Evolutionary conservation across 2,329 filamentous ascomycete species (phyloP).

Genomic region (Aspergillus ochraceus): DNA sequence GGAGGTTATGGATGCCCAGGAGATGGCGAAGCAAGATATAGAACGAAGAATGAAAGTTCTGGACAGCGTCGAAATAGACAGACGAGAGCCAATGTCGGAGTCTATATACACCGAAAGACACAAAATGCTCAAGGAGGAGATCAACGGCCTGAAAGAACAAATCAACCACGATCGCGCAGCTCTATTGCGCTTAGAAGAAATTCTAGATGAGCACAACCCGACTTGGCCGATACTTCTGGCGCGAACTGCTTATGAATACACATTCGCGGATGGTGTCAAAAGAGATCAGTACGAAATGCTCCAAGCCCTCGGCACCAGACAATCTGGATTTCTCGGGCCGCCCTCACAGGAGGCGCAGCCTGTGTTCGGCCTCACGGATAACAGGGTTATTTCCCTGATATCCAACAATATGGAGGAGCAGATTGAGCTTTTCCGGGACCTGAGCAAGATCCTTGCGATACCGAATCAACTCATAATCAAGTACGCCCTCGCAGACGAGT

Average conservation of each 20-base stretch:
- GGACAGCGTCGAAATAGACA: not conserved
- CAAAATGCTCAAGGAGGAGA: not conserved
- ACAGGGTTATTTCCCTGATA: not conserved
- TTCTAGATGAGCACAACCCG: not conserved
- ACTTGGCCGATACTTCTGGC: not conserved
- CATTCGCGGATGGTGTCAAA: not conserved
- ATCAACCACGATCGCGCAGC: not conserved
- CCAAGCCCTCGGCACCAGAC: not conserved
- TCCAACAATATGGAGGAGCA: not conserved
- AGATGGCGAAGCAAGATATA: not conserved
- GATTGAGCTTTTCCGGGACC: not conserved
- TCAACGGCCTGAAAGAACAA: not conserved
- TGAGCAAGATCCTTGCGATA: not conserved
- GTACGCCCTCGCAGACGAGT: not conserved
- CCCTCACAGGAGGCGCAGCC: not conserved
- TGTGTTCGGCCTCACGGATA: not conserved
- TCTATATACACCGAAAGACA: not conserved
- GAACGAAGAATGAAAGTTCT: not conserved
- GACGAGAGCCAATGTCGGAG: not conserved
- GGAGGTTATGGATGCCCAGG: not conserved
- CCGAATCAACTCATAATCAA: not conserved
- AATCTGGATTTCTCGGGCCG: not conserved
- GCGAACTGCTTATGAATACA: not conserved
- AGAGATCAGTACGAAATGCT: not conserved
- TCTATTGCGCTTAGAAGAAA: not conserved